Conservation (phyloP, 225 moss, liverwort and hornwort species). For the Ulota crispa region DNA sequence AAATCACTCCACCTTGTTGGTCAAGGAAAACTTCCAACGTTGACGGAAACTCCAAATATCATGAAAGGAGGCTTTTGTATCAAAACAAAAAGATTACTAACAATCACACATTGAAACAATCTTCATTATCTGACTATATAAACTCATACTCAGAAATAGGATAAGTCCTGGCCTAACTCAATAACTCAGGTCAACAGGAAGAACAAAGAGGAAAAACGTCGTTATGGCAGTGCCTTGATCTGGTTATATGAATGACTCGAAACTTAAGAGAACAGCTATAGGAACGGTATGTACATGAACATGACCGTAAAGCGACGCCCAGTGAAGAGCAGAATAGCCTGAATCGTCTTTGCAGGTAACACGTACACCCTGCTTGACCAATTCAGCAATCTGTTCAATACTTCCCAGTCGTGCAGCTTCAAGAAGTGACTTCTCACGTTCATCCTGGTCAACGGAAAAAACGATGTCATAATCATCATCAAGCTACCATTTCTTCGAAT, state of each 20-base stretch:
- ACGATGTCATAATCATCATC: constrained; percentile 20
- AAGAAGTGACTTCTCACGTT: constrained; percentile 46
- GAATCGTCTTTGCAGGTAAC: constrained; percentile 72
- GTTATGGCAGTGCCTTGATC: background rate
- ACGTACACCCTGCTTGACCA: constrained; percentile 56
- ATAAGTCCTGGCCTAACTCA: background rate
- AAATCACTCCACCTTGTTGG: constrained; percentile 12
- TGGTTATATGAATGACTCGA: background rate
- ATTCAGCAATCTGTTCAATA: constrained; percentile 53
- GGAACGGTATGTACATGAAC: constrained; percentile 36
- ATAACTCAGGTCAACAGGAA: background rate
- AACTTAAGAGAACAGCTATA: background rate
- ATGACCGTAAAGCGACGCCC: constrained; percentile 94
- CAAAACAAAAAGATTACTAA: background rate
- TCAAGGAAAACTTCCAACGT: constrained; percentile 12
- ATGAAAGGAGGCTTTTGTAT: background rate
- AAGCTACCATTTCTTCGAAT: constrained; percentile 17
- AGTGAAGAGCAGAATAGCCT: constrained; percentile 89
- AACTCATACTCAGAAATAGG: constrained; percentile 9
- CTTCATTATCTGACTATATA: background rate
- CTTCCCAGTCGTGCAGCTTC: constrained; percentile 76
- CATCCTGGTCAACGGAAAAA: constrained; percentile 47
- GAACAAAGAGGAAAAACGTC: background rate
- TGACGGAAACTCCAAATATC: background rate
- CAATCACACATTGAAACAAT: constrained; percentile 5